Evolutionary conservation across 2,329 filamentous ascomycete species (phyloP), one percentile per base, ranked within the genome.

Genomic region (Epichloe coenophiala): DNA sequence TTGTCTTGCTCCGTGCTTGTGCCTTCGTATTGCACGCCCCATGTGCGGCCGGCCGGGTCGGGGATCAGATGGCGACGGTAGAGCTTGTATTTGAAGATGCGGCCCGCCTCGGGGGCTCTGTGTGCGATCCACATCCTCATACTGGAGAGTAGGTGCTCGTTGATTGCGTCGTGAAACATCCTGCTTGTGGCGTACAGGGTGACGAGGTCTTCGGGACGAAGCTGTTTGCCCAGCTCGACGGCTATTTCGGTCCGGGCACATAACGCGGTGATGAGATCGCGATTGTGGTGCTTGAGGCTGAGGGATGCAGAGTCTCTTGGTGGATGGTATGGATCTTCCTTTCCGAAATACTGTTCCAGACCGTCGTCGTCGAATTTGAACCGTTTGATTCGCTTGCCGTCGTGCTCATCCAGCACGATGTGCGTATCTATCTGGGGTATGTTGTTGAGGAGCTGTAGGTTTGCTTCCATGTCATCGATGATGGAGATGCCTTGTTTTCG

Each of bases 111-210:
- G 0, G 79, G 1, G 1, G 78, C 77, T 58, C 75, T 74, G 49
- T 68, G 59, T 1, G 64, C 63, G 2, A 80, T 75, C 65, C 79
- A 79, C 17, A 71, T 65, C 39, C 75, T 67, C 48, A 88, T 71
- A 51, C 77, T 75, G 38, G 77, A 77, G 8, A 74, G 74, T 61
- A 82, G 74, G 56, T 82, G 71, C 48, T 69, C 68, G 60, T 83
- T 76, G 59, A 87, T 63, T 31, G 80, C 70, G 46, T 68, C 62
- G 60, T 88, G 76, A 60, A 86, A 83, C 37, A 75, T 70, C 50
- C 71, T 77, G 62, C 78, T 84, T 56, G 80, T 76, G 56, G 75
- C 70, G 68, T 85, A 88, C 36, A 89, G 71, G 42, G 69, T 74
- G 53, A 88, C 62, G 6, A 89, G 68, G 49, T 83, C 79, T 13